Evolutionary conservation across 176 grass and related monocot genomes (phyloP).

Genomic region (Oryza longistaminata): DNA sequence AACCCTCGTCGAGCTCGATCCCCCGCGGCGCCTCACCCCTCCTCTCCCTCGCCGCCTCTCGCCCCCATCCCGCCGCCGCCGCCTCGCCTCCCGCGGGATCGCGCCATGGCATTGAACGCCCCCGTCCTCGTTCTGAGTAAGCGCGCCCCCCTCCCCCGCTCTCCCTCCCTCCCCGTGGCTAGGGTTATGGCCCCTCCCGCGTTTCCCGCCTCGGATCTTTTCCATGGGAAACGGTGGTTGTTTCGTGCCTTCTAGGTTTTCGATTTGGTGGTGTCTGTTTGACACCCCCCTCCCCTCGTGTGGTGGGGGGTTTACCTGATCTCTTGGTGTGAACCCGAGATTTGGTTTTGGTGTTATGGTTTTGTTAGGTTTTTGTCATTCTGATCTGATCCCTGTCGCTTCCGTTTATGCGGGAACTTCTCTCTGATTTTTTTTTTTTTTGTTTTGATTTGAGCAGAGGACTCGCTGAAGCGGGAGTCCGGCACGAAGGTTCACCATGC

Average conservation of each 20-base stretch:
- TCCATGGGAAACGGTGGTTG: too few relatives aligned
- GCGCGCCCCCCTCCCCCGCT: background rate
- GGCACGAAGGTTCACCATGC: constrained; percentile 80
- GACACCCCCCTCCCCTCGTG: too few relatives aligned
- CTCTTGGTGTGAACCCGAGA: background rate
- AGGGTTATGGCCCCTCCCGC: background rate
- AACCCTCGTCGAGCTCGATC: constrained; percentile 34
- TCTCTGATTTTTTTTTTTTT: constrained; percentile 7
- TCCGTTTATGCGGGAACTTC: background rate
- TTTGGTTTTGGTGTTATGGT: constrained; percentile 1
- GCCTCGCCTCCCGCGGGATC: background rate
- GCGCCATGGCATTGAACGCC: constrained; percentile 66
- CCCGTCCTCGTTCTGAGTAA: constrained; percentile 96
- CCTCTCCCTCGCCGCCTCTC: background rate
- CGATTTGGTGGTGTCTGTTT: background rate
- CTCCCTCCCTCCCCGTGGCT: background rate
- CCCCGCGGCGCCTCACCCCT: constrained; percentile 15
- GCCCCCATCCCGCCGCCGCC: background rate
- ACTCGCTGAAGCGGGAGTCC: constrained; percentile 92
- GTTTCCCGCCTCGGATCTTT: background rate
- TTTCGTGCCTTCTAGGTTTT: constrained; percentile 23
- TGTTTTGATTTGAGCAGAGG: constrained; percentile 60
- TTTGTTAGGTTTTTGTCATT: background rate
- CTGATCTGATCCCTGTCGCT: constrained; percentile 29
- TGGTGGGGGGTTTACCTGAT: background rate